Evolutionary conservation across 2,329 filamentous ascomycete genomes (phyloP), one percentile per base, ranked within the genome.

Genomic region (Diplodia scrobiculata): DNA sequence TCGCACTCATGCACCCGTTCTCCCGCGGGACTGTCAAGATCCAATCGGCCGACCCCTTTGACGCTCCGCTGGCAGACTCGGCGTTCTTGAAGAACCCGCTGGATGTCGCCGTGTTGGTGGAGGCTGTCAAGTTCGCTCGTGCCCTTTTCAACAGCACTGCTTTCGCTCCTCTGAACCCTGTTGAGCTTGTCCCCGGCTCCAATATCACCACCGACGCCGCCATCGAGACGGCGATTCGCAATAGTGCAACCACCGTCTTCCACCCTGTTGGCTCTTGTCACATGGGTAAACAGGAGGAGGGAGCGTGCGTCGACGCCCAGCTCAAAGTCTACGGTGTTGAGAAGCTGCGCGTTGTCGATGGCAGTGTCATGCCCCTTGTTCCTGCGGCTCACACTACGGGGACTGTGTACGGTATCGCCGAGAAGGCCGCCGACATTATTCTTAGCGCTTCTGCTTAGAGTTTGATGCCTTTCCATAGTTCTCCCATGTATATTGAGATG

Each of bases 231-330:
- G 67, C 70, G 29, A 64, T 67, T 21, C 67, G 55, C 54, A 51
- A 67, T 1, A 70, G 67, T 45, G 29, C 74, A 45, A 68, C 68
- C 66, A 50, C 73, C 71, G n/a, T 72, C 68, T 1, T 68, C 73
- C 76, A 78, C 65, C 72, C 75, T 7, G 68, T 67, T 13, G 72
- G 75, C 9, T 73, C 72, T 0, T 73, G 71, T 66, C 70, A 72
- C 66, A 72, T 76, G 71, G 69, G 72, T 9, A 68, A 70, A 5
- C 68, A 62, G 17, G 70, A 73, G 7, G 53, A 70, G 7, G 74
- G 74, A 2, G 74, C 72, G 51, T 73, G 75, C 10, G 74, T 76
- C 0, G 70, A 73, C 53, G 63, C 41, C 3, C 59, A 71, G n/a
- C 64, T 76, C 17, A 72, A 67, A 62, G 73, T 76, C 2, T 72